phyloP scores from a whole-genome alignment of 1,284 basidiomycete genomes.

The Sporisorium reilianum region DNA sequence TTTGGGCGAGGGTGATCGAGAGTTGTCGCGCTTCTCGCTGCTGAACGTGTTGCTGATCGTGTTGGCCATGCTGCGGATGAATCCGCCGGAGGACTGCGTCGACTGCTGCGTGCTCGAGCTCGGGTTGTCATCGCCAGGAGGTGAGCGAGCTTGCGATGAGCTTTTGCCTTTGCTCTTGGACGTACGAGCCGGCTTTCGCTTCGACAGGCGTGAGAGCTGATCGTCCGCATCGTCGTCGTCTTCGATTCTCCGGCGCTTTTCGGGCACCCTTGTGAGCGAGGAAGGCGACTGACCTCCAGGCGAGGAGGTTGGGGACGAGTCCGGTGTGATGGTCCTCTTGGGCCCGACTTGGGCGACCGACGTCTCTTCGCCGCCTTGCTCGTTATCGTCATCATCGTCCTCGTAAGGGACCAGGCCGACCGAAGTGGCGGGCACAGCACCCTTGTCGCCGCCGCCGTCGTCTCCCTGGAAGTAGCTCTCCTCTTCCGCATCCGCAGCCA shows the following conservation, averaged over 20 bases:
- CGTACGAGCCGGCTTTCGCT: conserved; percentile 42
- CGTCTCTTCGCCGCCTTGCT: neutral
- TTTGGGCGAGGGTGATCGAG: conserved; percentile 35
- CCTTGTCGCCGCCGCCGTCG: conserved; percentile 78
- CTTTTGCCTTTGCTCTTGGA: conserved; percentile 32
- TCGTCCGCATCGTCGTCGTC: conserved; percentile 51
- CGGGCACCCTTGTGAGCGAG: conserved; percentile 72
- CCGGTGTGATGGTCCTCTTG: neutral
- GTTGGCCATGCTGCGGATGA: conserved; percentile 48
- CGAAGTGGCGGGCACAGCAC: conserved; percentile 70
- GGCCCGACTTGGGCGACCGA: conserved; percentile 14
- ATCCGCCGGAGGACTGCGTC: conserved; percentile 32
- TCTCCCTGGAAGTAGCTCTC: conserved; percentile 87
- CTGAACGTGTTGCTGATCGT: conserved; percentile 45
- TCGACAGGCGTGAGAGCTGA: conserved; percentile 43
- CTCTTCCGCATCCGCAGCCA: conserved; percentile 78
- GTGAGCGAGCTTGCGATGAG: conserved; percentile 9
- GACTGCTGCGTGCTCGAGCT: conserved; percentile 11
- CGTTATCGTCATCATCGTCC: conserved; percentile 76
- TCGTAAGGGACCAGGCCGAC: conserved; percentile 79
- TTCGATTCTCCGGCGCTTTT: conserved; percentile 71
- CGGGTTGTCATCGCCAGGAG: conserved; percentile 13
- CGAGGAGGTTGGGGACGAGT: conserved; percentile 66
- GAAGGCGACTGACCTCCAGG: neutral
- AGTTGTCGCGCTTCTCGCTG: conserved; percentile 27